Conservation (phyloP, 2,329 filamentous ascomycete genomes). For the Aspergillus eucalypticola region DNA sequence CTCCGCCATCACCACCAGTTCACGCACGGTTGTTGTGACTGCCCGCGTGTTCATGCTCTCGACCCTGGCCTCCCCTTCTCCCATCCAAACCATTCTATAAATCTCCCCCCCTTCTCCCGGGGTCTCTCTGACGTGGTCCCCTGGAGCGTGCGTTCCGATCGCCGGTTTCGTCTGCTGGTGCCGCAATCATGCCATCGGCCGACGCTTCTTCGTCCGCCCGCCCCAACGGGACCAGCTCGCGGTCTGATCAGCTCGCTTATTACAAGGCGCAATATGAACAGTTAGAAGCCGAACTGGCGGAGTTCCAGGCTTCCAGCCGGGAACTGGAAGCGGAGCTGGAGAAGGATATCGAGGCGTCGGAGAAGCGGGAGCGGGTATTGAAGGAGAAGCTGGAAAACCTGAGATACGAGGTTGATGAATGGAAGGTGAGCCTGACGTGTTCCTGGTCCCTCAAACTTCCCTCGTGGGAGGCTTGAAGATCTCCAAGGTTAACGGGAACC, state of each 20-base stretch:
- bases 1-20: slow-evolving; percentile 23
- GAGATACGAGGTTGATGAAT: slow-evolving; percentile 91
- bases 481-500: slow-evolving; percentile 1
- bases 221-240: slow-evolving; percentile 40
- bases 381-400: slow-evolving; percentile 84
- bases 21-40: slow-evolving; percentile 18
- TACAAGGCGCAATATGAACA: slow-evolving; percentile 97
- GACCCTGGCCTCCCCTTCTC: slow-evolving; percentile 4
- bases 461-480: slow-evolving; percentile 3
- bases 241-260: slow-evolving; percentile 79
- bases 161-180: slow-evolving; percentile 20
- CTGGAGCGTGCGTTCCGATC: slow-evolving; percentile 20
- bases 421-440: slow-evolving; percentile 70
- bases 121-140: slow-evolving; percentile 20
- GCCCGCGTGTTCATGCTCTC: slow-evolving; percentile 17
- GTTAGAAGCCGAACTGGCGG: slow-evolving; percentile 84
- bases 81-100: background rate
- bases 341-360: slow-evolving; percentile 91
- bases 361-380: slow-evolving; percentile 84
- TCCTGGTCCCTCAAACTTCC: background rate
- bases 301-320: slow-evolving; percentile 91
- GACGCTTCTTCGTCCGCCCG: slow-evolving; percentile 42
- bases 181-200: slow-evolving; percentile 40
- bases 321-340: slow-evolving; percentile 93
- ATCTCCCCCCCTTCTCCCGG: slow-evolving; percentile 10